A percentile compares a stretch with the other conserved stretches of the same genome.
Evolutionary conservation across 805 yeast species (phyloP).

Genomic region (Nakazawaea holstii): DNA sequence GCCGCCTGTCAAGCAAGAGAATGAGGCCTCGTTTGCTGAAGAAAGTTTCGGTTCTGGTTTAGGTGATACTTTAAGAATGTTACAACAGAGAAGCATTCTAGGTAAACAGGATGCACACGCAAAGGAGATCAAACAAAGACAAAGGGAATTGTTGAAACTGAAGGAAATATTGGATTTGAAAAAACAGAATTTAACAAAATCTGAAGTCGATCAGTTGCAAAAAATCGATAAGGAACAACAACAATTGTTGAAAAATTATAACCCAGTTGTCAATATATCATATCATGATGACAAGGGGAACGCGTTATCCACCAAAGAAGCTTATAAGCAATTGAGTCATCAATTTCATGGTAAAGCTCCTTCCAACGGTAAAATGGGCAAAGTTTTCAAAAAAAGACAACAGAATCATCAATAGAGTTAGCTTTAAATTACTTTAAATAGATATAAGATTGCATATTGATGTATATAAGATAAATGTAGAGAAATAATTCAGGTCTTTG

Average conservation of each 20-base stretch:
- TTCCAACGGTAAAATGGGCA: conserved; percentile 4
- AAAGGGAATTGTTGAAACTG: conserved; percentile 14
- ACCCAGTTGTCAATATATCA: conserved; percentile 44
- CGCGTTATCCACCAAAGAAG: conserved; percentile 56
- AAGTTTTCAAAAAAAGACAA: neutral
- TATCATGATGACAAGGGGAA: conserved; percentile 66
- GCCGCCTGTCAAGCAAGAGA: neutral
- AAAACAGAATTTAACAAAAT: conserved; percentile 3
- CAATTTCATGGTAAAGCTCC: conserved; percentile 60
- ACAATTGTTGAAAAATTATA: conserved; percentile 26
- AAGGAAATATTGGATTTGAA: conserved; percentile 12
- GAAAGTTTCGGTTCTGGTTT: conserved; percentile 21
- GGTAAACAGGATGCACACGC: conserved; percentile 1
- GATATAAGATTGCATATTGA: too few species aligned
- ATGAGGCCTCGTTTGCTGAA: neutral
- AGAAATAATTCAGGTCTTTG: too few species aligned
- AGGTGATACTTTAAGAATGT: conserved; percentile 29
- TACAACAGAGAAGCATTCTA: conserved; percentile 16
- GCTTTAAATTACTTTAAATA: too few species aligned
- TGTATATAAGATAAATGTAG: too few species aligned
- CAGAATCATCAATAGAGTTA: too few species aligned
- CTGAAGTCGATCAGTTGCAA: neutral
- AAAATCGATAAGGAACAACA: conserved; percentile 8
- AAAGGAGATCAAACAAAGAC: conserved; percentile 14
- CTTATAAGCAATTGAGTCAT: conserved; percentile 72